Conservation (phyloP, 225 moss, liverwort and hornwort genomes). For the Asterella californica region DNA sequence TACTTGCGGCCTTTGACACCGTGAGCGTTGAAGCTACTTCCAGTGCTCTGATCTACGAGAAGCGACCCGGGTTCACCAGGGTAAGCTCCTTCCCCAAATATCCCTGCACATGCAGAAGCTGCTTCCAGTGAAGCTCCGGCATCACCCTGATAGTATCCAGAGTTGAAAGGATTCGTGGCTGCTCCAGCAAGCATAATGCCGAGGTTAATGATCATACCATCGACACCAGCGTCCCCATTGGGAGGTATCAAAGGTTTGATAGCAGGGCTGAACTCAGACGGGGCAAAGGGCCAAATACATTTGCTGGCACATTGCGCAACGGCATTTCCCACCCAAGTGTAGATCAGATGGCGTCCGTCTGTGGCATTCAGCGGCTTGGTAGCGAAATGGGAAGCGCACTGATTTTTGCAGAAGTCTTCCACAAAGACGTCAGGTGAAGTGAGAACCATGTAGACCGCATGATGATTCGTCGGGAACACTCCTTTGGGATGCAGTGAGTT, state of each 20-base stretch:
- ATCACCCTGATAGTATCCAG: constrained; percentile 70
- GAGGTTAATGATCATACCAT: constrained; percentile 84
- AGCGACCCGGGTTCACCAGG: constrained; percentile 60
- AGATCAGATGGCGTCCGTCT: constrained; percentile 58
- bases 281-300: constrained; percentile 80
- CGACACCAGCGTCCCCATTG: constrained; percentile 62
- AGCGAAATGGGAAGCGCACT: constrained; percentile 69
- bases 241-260: constrained; percentile 53
- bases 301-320: constrained; percentile 67
- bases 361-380: constrained; percentile 28
- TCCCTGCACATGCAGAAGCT: constrained; percentile 65
- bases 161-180: constrained; percentile 75
- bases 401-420: constrained; percentile 60
- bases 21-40: constrained; percentile 59
- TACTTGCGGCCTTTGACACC: constrained; percentile 59
- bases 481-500: constrained; percentile 25
- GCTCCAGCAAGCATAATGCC: constrained; percentile 65
- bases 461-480: constrained; percentile 43
- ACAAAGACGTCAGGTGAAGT: constrained; percentile 60
- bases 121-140: constrained; percentile 60
- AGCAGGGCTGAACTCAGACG: constrained; percentile 48
- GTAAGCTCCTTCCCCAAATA: constrained; percentile 66
- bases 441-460: constrained; percentile 58
- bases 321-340: constrained; percentile 74
- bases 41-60: constrained; percentile 40